Evolutionary conservation across 164 flowering plant genomes (phyloP).

Genomic region (Vitis rupestris): DNA sequence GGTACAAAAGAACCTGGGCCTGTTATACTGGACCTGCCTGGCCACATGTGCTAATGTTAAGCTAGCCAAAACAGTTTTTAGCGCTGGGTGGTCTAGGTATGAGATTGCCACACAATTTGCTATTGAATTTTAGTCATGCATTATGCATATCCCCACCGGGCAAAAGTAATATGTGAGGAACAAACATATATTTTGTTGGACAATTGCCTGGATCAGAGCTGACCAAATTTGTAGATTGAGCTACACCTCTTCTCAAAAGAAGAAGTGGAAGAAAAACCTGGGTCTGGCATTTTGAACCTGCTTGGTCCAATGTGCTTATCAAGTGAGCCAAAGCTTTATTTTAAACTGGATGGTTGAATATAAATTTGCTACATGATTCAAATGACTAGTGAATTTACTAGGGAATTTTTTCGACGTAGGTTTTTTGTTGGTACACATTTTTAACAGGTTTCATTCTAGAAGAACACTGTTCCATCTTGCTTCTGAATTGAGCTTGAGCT

Average conservation of each 20-base stretch:
- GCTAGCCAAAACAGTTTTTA: no score
- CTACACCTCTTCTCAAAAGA: no score
- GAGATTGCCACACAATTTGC: no score
- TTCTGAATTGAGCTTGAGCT: background rate
- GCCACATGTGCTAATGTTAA: no score
- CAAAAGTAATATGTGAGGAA: no score
- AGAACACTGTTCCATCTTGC: background rate
- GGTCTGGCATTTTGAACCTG: background rate
- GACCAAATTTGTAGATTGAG: background rate
- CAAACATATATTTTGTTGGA: background rate
- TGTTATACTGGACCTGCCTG: no score
- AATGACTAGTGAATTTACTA: background rate
- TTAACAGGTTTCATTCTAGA: background rate
- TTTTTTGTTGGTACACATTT: background rate
- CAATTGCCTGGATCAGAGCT: background rate
- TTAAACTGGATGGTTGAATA: background rate
- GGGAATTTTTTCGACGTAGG: background rate
- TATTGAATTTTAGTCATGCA: background rate
- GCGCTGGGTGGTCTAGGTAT: no score
- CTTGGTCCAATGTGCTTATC: background rate
- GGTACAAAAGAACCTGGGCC: no score
- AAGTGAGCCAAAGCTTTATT: background rate
- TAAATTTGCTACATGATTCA: background rate
- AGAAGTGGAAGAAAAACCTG: background rate
- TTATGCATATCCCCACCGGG: background rate